Evolutionary conservation across 2,329 filamentous ascomycete genomes (phyloP), one percentile per base, ranked within the genome.

Genomic region (Cytospora schulzeri): DNA sequence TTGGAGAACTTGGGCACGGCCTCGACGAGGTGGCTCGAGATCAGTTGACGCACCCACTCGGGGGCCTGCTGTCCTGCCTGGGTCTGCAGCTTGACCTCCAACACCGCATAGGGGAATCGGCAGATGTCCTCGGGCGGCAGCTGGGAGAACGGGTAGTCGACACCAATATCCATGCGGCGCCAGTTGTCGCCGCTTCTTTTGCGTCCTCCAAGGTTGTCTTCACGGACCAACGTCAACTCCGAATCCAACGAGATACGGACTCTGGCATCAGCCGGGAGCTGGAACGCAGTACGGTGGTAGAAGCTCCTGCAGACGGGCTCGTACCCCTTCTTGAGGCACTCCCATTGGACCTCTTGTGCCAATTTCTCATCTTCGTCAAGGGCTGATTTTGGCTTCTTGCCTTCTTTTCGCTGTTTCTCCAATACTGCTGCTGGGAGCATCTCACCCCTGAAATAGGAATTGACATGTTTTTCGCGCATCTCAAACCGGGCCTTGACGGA

Each of bases 1-100:
- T 99, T 99, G 73, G 93, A 97, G 78, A 98, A 99, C 75, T 99
- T 99, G 67, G 95, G 95, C 2, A 99, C 93, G n/a, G 95, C 93
- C 79, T 99, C 95, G 2, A 99, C 95, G 19, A 99, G 84, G 79
- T 99, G 95, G 68, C 93, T 97, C 15, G 92, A 85, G 53, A 93
- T 96, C 59, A 99, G 84, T 74, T 98, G 92, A 26, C 93, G 89
- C 71, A 99, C 94, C 95, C 95, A 99, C 73, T 96, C 91, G 0
- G 95, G 95, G 17, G 95, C 92, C 73, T 97, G 93, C 76, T 97
- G 93, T 48, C 95, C 95, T 63, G 91, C 88, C 76, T 97, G 94
- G 1, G 95, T 99, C 78, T 99, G 95, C 24, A 99, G 85, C 81
- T 99, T 99, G 68, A 99, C 95, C 77, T 99, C 95, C 9, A 99